These are phyloP conservation scores for Sphagnurus paluster DNA, from an alignment of 1,284 basidiomycete species.

Conservation along the genomic window DNA sequence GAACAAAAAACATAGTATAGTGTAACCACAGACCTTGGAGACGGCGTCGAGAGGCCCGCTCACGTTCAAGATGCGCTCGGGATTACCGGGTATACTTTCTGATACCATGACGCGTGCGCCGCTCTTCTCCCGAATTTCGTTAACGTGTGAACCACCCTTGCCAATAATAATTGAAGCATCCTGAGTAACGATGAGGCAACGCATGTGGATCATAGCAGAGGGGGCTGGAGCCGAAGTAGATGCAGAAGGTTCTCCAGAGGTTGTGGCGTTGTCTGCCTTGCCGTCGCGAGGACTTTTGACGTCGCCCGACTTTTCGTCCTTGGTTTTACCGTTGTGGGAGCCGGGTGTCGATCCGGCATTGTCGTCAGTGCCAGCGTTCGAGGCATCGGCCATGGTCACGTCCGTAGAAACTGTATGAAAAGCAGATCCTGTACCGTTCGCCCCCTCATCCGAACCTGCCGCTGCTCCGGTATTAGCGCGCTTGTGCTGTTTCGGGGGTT, in stretches of 20 bases:
- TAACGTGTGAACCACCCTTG: constrained; percentile 94
- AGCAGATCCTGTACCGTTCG: constrained; percentile 43
- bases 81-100: constrained; percentile 96
- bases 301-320: constrained; percentile 38
- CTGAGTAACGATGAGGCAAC: constrained; percentile 96
- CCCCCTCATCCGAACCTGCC: constrained; percentile 58
- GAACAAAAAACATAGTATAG: constrained; percentile 12
- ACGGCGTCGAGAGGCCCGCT: constrained; percentile 98
- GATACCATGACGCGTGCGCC: constrained; percentile 94
- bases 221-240: constrained; percentile 51
- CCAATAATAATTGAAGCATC: constrained; percentile 99
- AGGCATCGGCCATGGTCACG: constrained; percentile 60
- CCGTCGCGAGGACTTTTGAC: constrained; percentile 30
- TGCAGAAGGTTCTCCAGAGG: constrained; percentile 48
- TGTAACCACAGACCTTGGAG: constrained; percentile 73
- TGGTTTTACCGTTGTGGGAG: constrained; percentile 40
- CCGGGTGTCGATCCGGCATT: constrained; percentile 59
- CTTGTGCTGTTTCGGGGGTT: constrained; percentile 76
- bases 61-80: constrained; percentile 97
- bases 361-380: constrained; percentile 43
- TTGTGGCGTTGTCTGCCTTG: constrained; percentile 33
- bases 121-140: constrained; percentile 98
- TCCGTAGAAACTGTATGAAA: constrained; percentile 49
- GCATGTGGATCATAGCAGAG: constrained; percentile 86
- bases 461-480: constrained; percentile 77